phyloP scores from a whole-genome alignment of 2,329 filamentous ascomycete species.

The Plectosphaerella plurivora region DNA sequence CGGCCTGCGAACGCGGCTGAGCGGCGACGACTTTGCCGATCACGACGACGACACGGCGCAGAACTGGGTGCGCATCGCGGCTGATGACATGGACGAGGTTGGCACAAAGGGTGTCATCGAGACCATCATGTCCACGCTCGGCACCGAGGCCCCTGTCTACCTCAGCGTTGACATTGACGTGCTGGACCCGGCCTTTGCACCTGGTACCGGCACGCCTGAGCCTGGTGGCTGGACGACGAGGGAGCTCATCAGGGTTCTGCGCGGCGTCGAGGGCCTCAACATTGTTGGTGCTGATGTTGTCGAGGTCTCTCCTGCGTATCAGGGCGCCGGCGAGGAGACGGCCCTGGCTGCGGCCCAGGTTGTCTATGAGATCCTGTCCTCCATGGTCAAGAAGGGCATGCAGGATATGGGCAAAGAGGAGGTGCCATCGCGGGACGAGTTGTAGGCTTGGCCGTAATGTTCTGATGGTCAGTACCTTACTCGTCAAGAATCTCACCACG shows the following conservation, averaged over 20 bases:
- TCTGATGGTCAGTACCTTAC: no score
- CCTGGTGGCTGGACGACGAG: slow-evolving; percentile 88
- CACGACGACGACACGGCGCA: slow-evolving; percentile 70
- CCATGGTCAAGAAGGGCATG: slow-evolving; percentile 56
- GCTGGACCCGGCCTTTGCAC: slow-evolving; percentile 36
- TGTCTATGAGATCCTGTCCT: slow-evolving; percentile 80
- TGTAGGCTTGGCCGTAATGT: slow-evolving; percentile 13
- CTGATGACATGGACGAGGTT: slow-evolving; percentile 83
- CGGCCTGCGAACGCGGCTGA: slow-evolving; percentile 73
- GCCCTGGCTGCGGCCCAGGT: slow-evolving; percentile 80
- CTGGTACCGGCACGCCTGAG: slow-evolving; percentile 84
- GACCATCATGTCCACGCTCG: slow-evolving; percentile 66
- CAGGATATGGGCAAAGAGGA: slow-evolving; percentile 28
- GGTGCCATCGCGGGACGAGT: slow-evolving; percentile 13
- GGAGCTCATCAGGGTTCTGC: slow-evolving; percentile 78
- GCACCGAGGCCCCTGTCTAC: slow-evolving; percentile 74
- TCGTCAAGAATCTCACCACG: no score
- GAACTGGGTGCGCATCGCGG: slow-evolving; percentile 75
- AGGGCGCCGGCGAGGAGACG: slow-evolving; percentile 75
- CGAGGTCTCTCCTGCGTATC: slow-evolving; percentile 82
- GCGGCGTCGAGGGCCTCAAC: slow-evolving; percentile 78
- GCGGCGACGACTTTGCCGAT: slow-evolving; percentile 59
- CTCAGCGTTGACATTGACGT: slow-evolving; percentile 50
- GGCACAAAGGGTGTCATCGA: slow-evolving; percentile 67
- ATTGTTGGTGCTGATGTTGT: slow-evolving; percentile 87